A percentile compares a stretch with the other conserved stretches of the same genome.
These are phyloP conservation scores for Cladophialophora immunda DNA, from an alignment of 2,329 filamentous ascomycete species.

Conservation along the genomic window DNA sequence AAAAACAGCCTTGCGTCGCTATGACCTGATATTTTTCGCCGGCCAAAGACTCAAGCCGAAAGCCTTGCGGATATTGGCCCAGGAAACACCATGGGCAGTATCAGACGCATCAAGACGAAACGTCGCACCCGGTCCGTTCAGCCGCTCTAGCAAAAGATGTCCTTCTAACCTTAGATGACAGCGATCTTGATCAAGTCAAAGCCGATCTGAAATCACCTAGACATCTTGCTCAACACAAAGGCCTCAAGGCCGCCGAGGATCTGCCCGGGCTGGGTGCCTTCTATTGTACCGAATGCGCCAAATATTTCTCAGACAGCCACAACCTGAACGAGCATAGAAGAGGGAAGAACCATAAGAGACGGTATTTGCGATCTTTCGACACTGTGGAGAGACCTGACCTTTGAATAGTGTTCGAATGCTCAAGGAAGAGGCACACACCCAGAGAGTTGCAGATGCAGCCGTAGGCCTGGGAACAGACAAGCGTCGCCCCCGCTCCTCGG, in stretches of 20 bases:
- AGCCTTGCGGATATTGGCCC: background rate
- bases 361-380: conserved; percentile 57
- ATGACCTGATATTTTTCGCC: conserved; percentile 10
- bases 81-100: conserved; percentile 69
- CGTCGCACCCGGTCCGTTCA: conserved; percentile 69
- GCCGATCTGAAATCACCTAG: conserved; percentile 79
- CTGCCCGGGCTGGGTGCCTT: conserved; percentile 83
- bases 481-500: conserved; percentile 47
- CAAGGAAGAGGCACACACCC: conserved; percentile 83
- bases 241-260: conserved; percentile 82
- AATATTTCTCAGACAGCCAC: conserved; percentile 89
- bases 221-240: conserved; percentile 81
- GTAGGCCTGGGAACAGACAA: conserved; percentile 77
- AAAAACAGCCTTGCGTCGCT: background rate
- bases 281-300: conserved; percentile 93
- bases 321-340: conserved; percentile 79
- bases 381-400: conserved; percentile 31
- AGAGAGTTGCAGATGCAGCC: conserved; percentile 84
- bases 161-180: conserved; percentile 48
- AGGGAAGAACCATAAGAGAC: conserved; percentile 93
- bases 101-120: conserved; percentile 75
- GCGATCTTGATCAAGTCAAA: conserved; percentile 92
- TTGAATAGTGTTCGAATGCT: conserved; percentile 77
- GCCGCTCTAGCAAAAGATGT: conserved; percentile 17
- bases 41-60: conserved; percentile 6